Evolutionary conservation across 192 early-diverging fungal species (phyloP).

Genomic region (Linnemannia schmuckeri): DNA sequence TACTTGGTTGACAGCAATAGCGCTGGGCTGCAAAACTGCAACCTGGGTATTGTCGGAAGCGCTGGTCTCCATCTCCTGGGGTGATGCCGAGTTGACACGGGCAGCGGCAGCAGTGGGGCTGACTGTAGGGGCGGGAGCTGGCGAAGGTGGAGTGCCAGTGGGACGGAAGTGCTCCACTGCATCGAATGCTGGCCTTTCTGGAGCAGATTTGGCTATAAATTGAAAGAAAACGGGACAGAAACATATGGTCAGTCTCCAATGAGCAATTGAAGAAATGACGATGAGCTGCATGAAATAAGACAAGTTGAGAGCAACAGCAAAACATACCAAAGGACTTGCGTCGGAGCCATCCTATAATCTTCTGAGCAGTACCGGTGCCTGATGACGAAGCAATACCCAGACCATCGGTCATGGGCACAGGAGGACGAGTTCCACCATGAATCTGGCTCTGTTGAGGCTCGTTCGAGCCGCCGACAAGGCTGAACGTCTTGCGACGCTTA

Average conservation of each 20-base stretch:
- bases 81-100: constrained; percentile 26
- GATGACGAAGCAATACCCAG: constrained; percentile 12
- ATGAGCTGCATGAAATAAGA: constrained; percentile 7
- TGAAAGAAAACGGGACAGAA: not conserved
- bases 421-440: constrained; percentile 42
- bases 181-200: constrained; percentile 34
- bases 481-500: constrained; percentile 52
- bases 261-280: not conserved
- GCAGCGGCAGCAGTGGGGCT: not conserved
- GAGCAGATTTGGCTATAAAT: constrained; percentile 18
- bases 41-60: not conserved
- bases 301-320: not conserved
- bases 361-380: constrained; percentile 65
- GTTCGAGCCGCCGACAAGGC: constrained; percentile 42
- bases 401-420: constrained; percentile 28
- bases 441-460: constrained; percentile 50
- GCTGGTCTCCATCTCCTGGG: constrained; percentile 12
- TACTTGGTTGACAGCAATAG: constrained; percentile 5
- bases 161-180: constrained; percentile 6
- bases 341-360: constrained; percentile 83
- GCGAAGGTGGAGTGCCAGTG: constrained; percentile 20
- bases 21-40: constrained; percentile 18
- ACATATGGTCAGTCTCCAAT: not conserved
- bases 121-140: not conserved
- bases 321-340: constrained; percentile 69